Evolutionary conservation across 2,329 filamentous ascomycete species (phyloP), one percentile per base, ranked within the genome.

Genomic region (Aspergillus eucalypticola): DNA sequence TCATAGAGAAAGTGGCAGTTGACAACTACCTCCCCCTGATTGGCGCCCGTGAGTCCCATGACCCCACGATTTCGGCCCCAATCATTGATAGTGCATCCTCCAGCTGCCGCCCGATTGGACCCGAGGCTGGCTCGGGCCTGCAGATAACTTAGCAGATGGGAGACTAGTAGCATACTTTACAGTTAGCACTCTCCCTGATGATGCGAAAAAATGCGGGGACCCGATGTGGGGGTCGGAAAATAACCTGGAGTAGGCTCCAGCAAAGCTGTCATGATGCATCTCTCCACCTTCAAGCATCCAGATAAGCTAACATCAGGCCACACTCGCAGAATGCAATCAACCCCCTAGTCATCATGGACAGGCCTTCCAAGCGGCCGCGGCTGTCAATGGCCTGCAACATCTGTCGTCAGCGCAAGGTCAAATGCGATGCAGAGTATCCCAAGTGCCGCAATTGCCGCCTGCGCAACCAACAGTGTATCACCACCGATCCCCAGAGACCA

Each of bases 361-460:
- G 42, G n/a, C 51, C 44, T 17, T 52, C 59, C 2, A 64, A 65
- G 41, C 54, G 61, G 8, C 57, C 57, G 10, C 62, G 65, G 38
- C 54, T 66, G 58, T 67, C 66, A 35, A 62, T 66, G 64, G 68
- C 69, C 21, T 71, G 69, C 54, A 71, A 71, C 27, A 65, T 58
- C 13, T 71, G 69, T 55, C 68, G 68, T 3, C 60, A 64, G 49
- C 66, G 68, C 44, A 71, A 71, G 46, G 64, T 71, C 21, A 70
- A 70, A 49, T 71, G 69, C 44, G 69, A 71, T 38, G 66, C 67
- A 0, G 64, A 71, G n/a, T 67, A 70, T 35, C 69, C 69, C 5
- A 67, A 63, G 42, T 71, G 69, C 57, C 68, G 66, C 5, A 71
- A 71, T 41, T 71, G 69, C 60, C 67, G 63, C 23, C 41, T 63